Base-by-base conservation (phyloP, 768 basidiomycete genomes). In the Boletus subcaerulescens region DNA sequence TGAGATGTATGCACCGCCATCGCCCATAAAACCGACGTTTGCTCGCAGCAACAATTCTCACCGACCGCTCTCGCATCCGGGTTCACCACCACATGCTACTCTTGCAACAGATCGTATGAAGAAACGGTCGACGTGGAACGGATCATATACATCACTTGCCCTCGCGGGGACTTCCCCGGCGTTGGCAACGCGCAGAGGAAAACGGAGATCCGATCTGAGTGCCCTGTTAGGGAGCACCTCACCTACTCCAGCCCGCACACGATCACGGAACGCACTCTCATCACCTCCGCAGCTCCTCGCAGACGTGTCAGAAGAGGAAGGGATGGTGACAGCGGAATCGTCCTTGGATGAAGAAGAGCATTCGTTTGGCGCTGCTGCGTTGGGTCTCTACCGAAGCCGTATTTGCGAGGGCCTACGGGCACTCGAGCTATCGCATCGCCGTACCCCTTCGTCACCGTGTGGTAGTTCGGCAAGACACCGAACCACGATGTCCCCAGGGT, bases 1-100 rank as follows among this genome's bases (percentile, higher is more conserved):
- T 12, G 91, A 91, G 71, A 93, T 93, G 91, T 93, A 93, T 68
- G 89, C 89, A 0, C 91, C 91, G 6, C 80, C 89, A 0, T 89
- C 86, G 0, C 86, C 88, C 4, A 57, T 61, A 45, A 68, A 63
- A 50, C 41, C 59, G 18, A 60, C 61, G 3, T 71, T 70, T 20
- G 42, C 62, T 11, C 57, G 62, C 55, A 58, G 65, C 61, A 38
- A 17, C 8, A 59, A 67, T 52, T 38, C 76, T 17, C 58, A 68
- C 39, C 76, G 79, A 50, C 82, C 80, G 0, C 74, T 79, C 57
- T 80, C 83, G 55, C 69, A 77, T 52, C 68, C 76, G 32, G 59
- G 72, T 32, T 65, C 65, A 58, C 33, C 65, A 60, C 20, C 60
- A 65, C 57, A 52, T 5, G 24, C 40, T 1, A 55, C 48, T n/a